Evolutionary conservation across 139 green algal species (phyloP).

Genomic region (Chlamydomonas applanata): DNA sequence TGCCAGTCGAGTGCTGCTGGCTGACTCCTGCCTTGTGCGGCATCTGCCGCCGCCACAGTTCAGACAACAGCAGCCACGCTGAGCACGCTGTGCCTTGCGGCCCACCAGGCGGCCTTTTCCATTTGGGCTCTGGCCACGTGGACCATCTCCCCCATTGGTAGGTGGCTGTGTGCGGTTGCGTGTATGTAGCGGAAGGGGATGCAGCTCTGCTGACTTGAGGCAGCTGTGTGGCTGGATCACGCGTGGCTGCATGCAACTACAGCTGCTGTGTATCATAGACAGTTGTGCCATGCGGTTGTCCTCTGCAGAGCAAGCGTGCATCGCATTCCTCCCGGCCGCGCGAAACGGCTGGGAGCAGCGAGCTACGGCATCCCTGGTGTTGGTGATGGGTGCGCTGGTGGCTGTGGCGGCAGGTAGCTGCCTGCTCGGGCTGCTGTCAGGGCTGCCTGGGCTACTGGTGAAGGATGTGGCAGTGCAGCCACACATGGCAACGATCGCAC

Average conservation of each 20-base stretch:
- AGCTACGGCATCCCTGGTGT: conserved; percentile 3
- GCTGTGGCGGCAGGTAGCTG: neutral
- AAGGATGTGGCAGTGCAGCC: neutral
- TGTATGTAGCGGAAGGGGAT: too few relatives aligned
- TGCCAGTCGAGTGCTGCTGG: too few relatives aligned
- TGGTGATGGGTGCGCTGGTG: neutral
- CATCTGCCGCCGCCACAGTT: too few relatives aligned
- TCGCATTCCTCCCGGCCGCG: conserved; percentile 10
- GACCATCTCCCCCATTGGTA: neutral
- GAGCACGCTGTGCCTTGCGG: conserved; percentile 50
- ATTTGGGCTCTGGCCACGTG: conserved; percentile 7
- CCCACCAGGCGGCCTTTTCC: conserved; percentile 58
- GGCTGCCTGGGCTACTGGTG: conserved; percentile 18
- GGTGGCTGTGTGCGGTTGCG: too few relatives aligned
- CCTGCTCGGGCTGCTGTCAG: neutral
- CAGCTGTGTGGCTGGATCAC: too few relatives aligned
- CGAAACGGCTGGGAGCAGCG: neutral
- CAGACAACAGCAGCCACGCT: conserved; percentile 59
- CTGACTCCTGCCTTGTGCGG: too few relatives aligned
- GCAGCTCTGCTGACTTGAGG: too few relatives aligned
- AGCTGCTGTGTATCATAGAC: too few relatives aligned
- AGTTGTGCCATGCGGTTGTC: neutral
- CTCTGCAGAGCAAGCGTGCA: neutral
- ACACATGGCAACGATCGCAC: neutral
- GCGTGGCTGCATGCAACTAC: too few relatives aligned